These are phyloP conservation scores for Monilinia laxa DNA, from an alignment of 2,329 filamentous ascomycete species.

Conservation along the genomic window DNA sequence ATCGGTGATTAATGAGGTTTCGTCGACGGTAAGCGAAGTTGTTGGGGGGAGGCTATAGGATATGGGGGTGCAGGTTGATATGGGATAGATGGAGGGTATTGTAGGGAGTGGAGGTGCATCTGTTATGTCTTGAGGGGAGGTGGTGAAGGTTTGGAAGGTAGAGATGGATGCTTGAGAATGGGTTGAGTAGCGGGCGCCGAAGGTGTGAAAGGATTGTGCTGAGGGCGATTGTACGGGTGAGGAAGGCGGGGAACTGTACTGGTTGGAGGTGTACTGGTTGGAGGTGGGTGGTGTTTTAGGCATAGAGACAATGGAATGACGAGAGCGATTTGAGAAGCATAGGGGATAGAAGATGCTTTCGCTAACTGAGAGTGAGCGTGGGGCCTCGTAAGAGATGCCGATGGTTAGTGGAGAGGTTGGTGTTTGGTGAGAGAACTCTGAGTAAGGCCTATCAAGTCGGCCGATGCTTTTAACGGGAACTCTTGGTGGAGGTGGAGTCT, in stretches of 20 bases:
- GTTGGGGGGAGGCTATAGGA: background rate
- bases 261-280: background rate
- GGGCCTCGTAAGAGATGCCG: background rate
- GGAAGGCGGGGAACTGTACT: background rate
- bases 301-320: slow-evolving; percentile 11
- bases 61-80: background rate
- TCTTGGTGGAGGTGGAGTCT: slow-evolving; percentile 1
- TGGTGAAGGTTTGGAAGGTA: slow-evolving; percentile 17
- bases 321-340: background rate
- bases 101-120: slow-evolving; percentile 7
- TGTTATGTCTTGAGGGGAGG: slow-evolving; percentile 8
- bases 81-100: slow-evolving; percentile 5
- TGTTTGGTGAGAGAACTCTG: slow-evolving; percentile 7
- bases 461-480: background rate
- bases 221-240: background rate
- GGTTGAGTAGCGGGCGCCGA: slow-evolving; percentile 7
- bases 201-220: slow-evolving; percentile 16
- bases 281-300: background rate
- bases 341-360: background rate
- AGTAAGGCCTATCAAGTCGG: slow-evolving; percentile 11
- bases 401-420: background rate
- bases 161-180: slow-evolving; percentile 13
- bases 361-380: slow-evolving; percentile 2
- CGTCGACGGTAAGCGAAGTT: background rate
- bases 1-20: background rate